Base-by-base conservation (phyloP, 1,139 yeast genomes). In the Yamadazyma epiphylla region DNA sequence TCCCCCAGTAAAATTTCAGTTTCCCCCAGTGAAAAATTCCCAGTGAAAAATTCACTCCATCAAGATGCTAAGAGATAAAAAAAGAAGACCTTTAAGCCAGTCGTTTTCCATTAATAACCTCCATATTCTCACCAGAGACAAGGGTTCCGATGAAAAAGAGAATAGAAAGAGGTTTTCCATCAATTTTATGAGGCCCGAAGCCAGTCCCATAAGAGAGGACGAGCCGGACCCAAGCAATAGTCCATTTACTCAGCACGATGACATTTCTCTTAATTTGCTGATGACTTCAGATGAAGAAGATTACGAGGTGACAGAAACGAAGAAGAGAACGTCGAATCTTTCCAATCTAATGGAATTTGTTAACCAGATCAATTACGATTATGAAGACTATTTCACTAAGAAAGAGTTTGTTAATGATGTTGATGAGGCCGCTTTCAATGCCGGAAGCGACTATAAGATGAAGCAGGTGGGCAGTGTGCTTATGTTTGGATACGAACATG, bases 11-110 rank as follows among this genome's bases (percentile, higher is more conserved):
- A n/a, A n/a, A n/a, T n/a, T n/a, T n/a, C n/a, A n/a, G n/a, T n/a
- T n/a, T n/a, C n/a, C n/a, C n/a, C n/a, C n/a, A n/a, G n/a, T n/a
- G n/a, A n/a, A n/a, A n/a, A n/a, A n/a, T n/a, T n/a, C n/a, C n/a
- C n/a, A n/a, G n/a, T n/a, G n/a, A n/a, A n/a, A n/a, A n/a, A 15
- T 14, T 19, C 14, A 14, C 19, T 23, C 6, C 7, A 17, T 10
- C 20, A 17, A 7, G 20, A 17, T n/a, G n/a, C n/a, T 19, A 7
- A 26, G 12, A 9, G 37, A 34, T 1, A 35, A 30, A 12, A 41
- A 31, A 29, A 42, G 44, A 33, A 30, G 44, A 22, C 46, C 47
- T 7, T 42, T 43, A 21, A 43, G 48, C 26, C 46, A 35, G 24
- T 35, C 44, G 6, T 30, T 43, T 11, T 39, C 44, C 4, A 32